Conservation (phyloP, 2,329 filamentous ascomycete species). For the Didymella exigua region DNA sequence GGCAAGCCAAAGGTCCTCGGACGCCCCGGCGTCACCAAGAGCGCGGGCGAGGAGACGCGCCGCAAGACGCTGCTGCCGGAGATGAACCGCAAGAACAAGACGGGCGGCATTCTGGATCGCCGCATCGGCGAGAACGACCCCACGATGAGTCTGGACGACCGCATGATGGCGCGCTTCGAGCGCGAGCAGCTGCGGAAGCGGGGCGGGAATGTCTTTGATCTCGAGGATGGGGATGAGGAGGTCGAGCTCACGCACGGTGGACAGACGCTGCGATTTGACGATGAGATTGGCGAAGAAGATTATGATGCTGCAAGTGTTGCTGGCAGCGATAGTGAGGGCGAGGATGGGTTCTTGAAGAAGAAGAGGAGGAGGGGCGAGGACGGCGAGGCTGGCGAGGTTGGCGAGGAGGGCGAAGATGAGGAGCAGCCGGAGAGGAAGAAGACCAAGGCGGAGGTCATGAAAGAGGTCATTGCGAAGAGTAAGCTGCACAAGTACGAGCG, state of each 20-base stretch:
- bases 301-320: conserved; percentile 78
- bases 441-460: conserved; percentile 95
- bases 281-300: conserved; percentile 64
- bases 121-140: conserved; percentile 96
- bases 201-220: conserved; percentile 81
- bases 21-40: conserved; percentile 82
- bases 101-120: conserved; percentile 88
- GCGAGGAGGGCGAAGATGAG: conserved; percentile 25
- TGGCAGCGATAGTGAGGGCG: conserved; percentile 45
- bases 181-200: conserved; percentile 83
- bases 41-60: conserved; percentile 84
- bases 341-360: conserved; percentile 46
- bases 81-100: conserved; percentile 86
- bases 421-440: conserved; percentile 81
- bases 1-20: conserved; percentile 65
- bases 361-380: conserved; percentile 56
- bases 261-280: conserved; percentile 70
- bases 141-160: conserved; percentile 90
- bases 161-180: conserved; percentile 88
- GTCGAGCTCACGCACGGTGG: conserved; percentile 83
- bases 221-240: conserved; percentile 80
- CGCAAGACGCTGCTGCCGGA: conserved; percentile 85
- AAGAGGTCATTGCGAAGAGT: conserved; percentile 96
- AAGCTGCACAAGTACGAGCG: conserved; percentile 95
- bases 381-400: conserved; percentile 47